Evolutionary conservation across 345 rosid species (phyloP).

Genomic region (Dipteronia dyeriana): DNA sequence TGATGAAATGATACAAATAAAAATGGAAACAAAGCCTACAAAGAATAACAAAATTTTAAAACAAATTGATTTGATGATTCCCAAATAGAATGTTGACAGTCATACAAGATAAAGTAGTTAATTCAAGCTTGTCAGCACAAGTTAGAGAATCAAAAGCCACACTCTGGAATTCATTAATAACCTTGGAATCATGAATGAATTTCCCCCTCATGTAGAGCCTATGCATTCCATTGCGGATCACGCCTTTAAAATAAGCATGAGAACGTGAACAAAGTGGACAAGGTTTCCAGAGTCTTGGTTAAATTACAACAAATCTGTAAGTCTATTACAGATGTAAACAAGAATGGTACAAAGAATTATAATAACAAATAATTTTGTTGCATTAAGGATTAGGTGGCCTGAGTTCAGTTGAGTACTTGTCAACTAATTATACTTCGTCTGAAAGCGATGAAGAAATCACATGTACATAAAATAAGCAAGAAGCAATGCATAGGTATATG

Average conservation of each 20-base stretch:
- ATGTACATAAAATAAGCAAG: neutral
- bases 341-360: neutral
- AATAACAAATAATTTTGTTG: neutral
- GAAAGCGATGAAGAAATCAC: neutral
- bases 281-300: neutral
- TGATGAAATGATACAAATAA: neutral
- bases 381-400: neutral
- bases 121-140: neutral
- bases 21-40: neutral
- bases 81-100: neutral
- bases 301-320: neutral
- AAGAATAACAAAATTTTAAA: neutral
- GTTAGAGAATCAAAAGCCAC: neutral
- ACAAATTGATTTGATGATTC: neutral
- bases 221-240: neutral
- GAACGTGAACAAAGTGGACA: neutral
- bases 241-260: neutral
- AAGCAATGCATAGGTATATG: neutral
- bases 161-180: neutral
- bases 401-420: neutral
- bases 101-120: neutral
- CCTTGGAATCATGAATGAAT: neutral
- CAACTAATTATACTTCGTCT: neutral
- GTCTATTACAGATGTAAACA: neutral
- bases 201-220: neutral